Percentiles rank a stretch among this genome's conserved stretches.
These are phyloP conservation scores for Salix brachista DNA, from an alignment of 345 rosid species.

Conservation along the genomic window DNA sequence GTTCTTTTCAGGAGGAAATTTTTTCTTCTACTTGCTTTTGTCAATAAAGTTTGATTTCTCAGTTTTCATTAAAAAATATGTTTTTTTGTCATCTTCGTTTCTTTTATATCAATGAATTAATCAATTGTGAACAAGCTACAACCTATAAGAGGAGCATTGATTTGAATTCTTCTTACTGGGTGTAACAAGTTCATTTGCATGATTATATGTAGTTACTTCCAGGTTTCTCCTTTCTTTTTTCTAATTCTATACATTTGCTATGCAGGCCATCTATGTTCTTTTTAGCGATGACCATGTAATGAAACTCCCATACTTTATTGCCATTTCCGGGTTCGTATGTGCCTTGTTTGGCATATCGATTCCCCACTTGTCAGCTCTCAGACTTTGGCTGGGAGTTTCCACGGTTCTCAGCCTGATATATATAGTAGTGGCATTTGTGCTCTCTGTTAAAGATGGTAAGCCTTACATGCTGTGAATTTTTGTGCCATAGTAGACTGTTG, in stretches of 20 bases:
- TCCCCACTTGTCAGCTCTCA: constrained; percentile 81
- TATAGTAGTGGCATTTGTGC: constrained; percentile 48
- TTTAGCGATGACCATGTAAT: constrained; percentile 37
- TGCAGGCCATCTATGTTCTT: constrained; percentile 60
- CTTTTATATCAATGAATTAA: background rate
- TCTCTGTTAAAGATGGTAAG: constrained; percentile 69
- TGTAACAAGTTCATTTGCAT: background rate
- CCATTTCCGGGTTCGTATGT: constrained; percentile 48
- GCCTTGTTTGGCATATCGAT: constrained; percentile 69
- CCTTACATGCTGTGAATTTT: background rate
- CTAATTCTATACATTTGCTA: background rate
- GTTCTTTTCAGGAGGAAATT: background rate
- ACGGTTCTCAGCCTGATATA: constrained; percentile 63
- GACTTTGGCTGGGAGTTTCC: constrained; percentile 84
- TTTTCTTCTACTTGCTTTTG: background rate
- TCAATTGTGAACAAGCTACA: background rate
- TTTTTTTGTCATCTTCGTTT: background rate
- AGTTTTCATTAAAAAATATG: background rate
- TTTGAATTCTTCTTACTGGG: background rate
- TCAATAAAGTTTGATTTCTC: background rate
- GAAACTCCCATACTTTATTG: constrained; percentile 60
- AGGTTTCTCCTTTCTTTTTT: background rate
- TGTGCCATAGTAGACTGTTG: background rate
- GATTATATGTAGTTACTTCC: background rate
- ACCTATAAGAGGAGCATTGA: background rate